Percentiles rank a stretch among this genome's conserved stretches.
Conservation (phyloP, 1,284 basidiomycete genomes). For the Trichosporon faecale region DNA sequence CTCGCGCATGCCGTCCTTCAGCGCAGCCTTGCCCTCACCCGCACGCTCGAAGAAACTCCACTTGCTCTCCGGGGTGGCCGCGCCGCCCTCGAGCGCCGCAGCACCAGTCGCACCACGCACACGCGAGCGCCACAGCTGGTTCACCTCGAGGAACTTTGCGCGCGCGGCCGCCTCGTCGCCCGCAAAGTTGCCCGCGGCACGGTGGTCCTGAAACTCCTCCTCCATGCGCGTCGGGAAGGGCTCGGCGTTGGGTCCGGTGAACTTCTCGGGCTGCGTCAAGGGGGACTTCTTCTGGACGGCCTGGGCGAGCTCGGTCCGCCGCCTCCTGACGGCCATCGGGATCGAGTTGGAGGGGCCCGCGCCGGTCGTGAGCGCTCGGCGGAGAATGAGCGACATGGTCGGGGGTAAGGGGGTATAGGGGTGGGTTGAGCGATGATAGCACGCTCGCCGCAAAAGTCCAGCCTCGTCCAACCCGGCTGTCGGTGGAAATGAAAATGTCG, state of each 20-base stretch:
- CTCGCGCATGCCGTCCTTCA: conserved; percentile 17
- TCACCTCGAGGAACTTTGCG: conserved; percentile 37
- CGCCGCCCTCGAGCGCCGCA: not conserved
- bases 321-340: conserved; percentile 38
- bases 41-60: conserved; percentile 17
- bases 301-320: conserved; percentile 30
- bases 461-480: not conserved
- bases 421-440: not conserved
- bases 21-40: conserved; percentile 12
- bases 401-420: not conserved
- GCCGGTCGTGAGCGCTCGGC: conserved; percentile 31
- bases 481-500: conserved; percentile 21
- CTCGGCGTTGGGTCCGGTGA: conserved; percentile 20
- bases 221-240: conserved; percentile 39
- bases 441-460: not conserved
- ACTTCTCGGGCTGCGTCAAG: conserved; percentile 25
- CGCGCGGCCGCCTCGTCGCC: conserved; percentile 39
- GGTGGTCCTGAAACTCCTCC: conserved; percentile 39
- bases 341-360: conserved; percentile 30
- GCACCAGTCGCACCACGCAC: conserved; percentile 34
- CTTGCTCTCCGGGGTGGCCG: conserved; percentile 11
- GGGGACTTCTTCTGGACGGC: conserved; percentile 24
- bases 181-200: conserved; percentile 29
- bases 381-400: conserved; percentile 44
- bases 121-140: conserved; percentile 39